Evolutionary conservation across 345 rosid species (phyloP).

Genomic region (Viola odorata): DNA sequence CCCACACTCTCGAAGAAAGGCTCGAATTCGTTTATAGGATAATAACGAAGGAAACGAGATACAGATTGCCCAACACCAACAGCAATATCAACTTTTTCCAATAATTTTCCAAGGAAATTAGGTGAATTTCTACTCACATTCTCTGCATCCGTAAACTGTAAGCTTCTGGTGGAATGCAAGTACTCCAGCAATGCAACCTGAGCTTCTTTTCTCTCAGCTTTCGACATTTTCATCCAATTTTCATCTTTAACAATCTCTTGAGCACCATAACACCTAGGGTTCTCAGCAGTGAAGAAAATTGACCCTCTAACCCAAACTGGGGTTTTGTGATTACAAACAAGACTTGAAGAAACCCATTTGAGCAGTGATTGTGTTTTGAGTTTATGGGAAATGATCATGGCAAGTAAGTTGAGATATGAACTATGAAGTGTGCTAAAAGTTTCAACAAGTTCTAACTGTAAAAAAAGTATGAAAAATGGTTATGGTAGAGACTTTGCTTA

Average conservation of each 20-base stretch:
- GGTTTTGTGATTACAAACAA: conserved; percentile 22
- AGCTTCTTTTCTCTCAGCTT: conserved; percentile 35
- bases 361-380: conserved; percentile 32
- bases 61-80: conserved; percentile 32
- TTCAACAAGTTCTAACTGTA: no score
- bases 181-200: conserved; percentile 68
- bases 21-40: conserved; percentile 85
- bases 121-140: conserved; percentile 63
- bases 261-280: conserved; percentile 41
- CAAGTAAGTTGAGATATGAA: neutral
- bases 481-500: no score
- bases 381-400: conserved; percentile 38
- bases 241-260: conserved; percentile 3
- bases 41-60: conserved; percentile 50
- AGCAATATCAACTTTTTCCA: conserved; percentile 31
- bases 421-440: no score
- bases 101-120: conserved; percentile 31
- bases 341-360: conserved; percentile 39
- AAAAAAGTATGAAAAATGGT: no score
- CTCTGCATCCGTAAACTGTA: conserved; percentile 61
- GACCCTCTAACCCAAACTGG: conserved; percentile 18
- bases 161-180: conserved; percentile 52
- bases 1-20: conserved; percentile 86
- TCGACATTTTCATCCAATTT: conserved; percentile 19
- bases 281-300: conserved; percentile 17